A percentile compares a stretch with the other conserved stretches of the same genome.
Conservation (phyloP, 2,329 filamentous ascomycete genomes). For the Ophiostoma himal-ulmi region DNA sequence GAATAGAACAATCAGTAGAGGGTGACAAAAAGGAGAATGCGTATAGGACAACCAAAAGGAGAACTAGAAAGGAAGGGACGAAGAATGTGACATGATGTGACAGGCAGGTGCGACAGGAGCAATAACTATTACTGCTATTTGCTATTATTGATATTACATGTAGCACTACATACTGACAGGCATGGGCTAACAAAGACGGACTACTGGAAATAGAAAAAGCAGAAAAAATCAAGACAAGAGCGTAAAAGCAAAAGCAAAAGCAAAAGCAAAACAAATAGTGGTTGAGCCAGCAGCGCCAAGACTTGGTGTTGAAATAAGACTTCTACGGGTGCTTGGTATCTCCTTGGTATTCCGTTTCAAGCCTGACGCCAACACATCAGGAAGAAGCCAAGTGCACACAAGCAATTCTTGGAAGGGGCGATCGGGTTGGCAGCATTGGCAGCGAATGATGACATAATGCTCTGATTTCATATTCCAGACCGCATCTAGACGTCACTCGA, state of each 20-base stretch:
- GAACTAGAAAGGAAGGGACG: neutral
- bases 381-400: slow-evolving; percentile 8
- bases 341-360: neutral
- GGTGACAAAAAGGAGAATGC: neutral
- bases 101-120: neutral
- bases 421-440: slow-evolving; percentile 2
- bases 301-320: neutral
- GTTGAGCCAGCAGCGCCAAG: neutral
- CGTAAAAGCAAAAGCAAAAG: slow-evolving; percentile 19
- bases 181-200: neutral
- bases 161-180: neutral
- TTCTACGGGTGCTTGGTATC: neutral
- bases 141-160: neutral
- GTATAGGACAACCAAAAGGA: neutral
- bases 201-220: neutral
- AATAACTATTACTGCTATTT: neutral
- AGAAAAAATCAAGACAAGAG: slow-evolving; percentile 15
- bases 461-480: neutral
- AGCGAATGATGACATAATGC: neutral
- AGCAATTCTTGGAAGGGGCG: slow-evolving; percentile 10
- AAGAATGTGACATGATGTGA: neutral
- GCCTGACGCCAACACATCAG: neutral
- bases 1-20: neutral
- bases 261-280: slow-evolving; percentile 8
- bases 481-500: neutral